These are phyloP conservation scores for Multifurca ochricompacta DNA, from an alignment of 768 basidiomycete genomes.

Conservation along the genomic window DNA sequence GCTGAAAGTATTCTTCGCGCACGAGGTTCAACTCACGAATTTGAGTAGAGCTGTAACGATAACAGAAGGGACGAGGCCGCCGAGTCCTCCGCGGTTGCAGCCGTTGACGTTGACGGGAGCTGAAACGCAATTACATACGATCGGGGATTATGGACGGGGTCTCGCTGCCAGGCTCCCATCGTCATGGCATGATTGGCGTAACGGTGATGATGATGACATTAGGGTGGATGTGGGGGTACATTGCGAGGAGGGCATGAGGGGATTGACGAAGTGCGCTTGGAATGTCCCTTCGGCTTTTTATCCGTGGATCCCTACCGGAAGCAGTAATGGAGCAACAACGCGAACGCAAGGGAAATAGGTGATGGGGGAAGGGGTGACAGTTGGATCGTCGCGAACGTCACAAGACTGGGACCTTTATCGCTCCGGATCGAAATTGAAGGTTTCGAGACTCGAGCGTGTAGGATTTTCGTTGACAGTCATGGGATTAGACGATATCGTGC, in stretches of 20 bases:
- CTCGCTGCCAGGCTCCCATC: constrained; percentile 48
- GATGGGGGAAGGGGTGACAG: not conserved
- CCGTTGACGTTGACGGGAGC: constrained; percentile 30
- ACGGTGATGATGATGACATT: no score
- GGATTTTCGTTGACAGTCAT: constrained; percentile 46
- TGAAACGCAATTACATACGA: constrained; percentile 39
- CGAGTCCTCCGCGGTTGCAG: constrained; percentile 11
- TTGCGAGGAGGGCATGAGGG: constrained; percentile 26
- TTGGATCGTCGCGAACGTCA: constrained; percentile 42
- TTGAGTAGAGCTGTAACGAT: not conserved
- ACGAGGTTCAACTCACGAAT: constrained; percentile 41
- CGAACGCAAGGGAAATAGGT: no score
- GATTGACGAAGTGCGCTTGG: constrained; percentile 46
- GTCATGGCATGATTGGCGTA: constrained; percentile 28
- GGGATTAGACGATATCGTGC: constrained; percentile 8
- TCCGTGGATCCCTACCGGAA: constrained; percentile 33
- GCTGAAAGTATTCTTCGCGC: constrained; percentile 66
- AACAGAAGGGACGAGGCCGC: no score
- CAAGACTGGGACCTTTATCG: constrained; percentile 35
- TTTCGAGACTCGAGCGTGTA: constrained; percentile 55
- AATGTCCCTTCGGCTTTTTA: constrained; percentile 28
- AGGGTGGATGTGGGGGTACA: no score
- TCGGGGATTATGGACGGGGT: constrained; percentile 35
- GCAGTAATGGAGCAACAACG: not conserved
- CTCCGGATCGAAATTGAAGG: constrained; percentile 48